Evolutionary conservation across 2,329 filamentous ascomycete genomes (phyloP).

Genomic region (Aspergillus fischeri): DNA sequence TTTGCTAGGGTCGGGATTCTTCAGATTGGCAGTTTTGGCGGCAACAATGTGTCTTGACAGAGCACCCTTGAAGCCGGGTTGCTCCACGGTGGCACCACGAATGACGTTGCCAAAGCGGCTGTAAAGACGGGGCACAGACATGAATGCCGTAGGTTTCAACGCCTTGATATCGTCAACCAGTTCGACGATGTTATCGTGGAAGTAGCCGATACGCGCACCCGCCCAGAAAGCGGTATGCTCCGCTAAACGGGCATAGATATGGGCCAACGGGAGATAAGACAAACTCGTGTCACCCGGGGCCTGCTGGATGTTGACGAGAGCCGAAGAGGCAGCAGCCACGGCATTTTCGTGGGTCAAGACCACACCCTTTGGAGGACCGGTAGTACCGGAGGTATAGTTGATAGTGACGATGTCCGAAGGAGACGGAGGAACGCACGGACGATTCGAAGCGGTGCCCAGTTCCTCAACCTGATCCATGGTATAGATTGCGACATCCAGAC

Average conservation of each 20-base stretch:
- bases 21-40: slow-evolving; percentile 75
- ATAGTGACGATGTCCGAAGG: slow-evolving; percentile 75
- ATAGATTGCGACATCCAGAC: slow-evolving; percentile 72
- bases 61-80: slow-evolving; percentile 73
- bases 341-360: slow-evolving; percentile 75
- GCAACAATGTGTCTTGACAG: slow-evolving; percentile 75
- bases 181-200: slow-evolving; percentile 83
- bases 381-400: slow-evolving; percentile 64
- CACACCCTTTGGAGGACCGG: slow-evolving; percentile 61
- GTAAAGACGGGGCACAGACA: slow-evolving; percentile 85
- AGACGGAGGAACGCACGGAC: slow-evolving; percentile 65
- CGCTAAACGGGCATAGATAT: slow-evolving; percentile 84
- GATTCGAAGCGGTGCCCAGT: slow-evolving; percentile 66
- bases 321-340: slow-evolving; percentile 64
- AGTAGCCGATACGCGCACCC: slow-evolving; percentile 79
- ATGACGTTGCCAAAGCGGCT: slow-evolving; percentile 86
- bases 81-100: slow-evolving; percentile 71
- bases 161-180: slow-evolving; percentile 89
- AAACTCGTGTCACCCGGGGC: slow-evolving; percentile 62
- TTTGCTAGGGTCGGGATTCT: slow-evolving; percentile 61
- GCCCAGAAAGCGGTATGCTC: slow-evolving; percentile 72
- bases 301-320: slow-evolving; percentile 52
- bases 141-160: slow-evolving; percentile 75
- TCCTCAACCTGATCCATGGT: slow-evolving; percentile 77
- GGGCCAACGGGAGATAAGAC: slow-evolving; percentile 89